Evolutionary conservation across 768 basidiomycete species (phyloP).

Genomic region (Filobasidium floriforme): DNA sequence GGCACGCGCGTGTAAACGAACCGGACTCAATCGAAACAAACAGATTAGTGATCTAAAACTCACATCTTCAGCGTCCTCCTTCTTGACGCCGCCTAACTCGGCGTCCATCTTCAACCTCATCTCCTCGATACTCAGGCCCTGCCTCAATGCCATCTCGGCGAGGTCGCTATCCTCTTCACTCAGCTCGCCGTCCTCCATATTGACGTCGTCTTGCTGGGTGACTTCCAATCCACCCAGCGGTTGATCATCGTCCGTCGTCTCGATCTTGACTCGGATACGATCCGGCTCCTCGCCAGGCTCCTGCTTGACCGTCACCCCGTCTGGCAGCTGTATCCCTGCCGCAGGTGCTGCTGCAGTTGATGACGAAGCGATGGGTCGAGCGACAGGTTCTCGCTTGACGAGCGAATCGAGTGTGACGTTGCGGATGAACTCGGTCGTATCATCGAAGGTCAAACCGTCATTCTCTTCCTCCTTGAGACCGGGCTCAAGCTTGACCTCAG

Average conservation of each 20-base stretch:
- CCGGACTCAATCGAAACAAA: constrained; percentile 26
- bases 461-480: constrained; percentile 46
- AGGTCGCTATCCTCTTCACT: constrained; percentile 63
- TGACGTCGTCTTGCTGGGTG: constrained; percentile 49
- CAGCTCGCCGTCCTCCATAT: constrained; percentile 62
- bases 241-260: constrained; percentile 29
- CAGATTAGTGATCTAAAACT: constrained; percentile 32
- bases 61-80: constrained; percentile 50
- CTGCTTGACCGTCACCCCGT: constrained; percentile 11
- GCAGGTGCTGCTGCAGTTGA: constrained; percentile 25
- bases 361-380: constrained; percentile 44
- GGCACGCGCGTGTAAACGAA: background rate
- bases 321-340: constrained; percentile 1
- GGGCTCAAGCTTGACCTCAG: constrained; percentile 6
- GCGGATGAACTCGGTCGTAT: constrained; percentile 93
- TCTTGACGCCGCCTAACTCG: constrained; percentile 63
- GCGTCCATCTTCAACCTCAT: constrained; percentile 51
- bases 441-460: constrained; percentile 76
- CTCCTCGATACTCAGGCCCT: constrained; percentile 43
- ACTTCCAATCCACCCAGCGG: constrained; percentile 47
- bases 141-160: constrained; percentile 44
- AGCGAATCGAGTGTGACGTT: constrained; percentile 45
- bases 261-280: constrained; percentile 41
- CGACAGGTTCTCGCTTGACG: constrained; percentile 37
- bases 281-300: constrained; percentile 25